phyloP scores from a whole-genome alignment of 257 asterid genomes.

The Anisodus acutangulus region DNA sequence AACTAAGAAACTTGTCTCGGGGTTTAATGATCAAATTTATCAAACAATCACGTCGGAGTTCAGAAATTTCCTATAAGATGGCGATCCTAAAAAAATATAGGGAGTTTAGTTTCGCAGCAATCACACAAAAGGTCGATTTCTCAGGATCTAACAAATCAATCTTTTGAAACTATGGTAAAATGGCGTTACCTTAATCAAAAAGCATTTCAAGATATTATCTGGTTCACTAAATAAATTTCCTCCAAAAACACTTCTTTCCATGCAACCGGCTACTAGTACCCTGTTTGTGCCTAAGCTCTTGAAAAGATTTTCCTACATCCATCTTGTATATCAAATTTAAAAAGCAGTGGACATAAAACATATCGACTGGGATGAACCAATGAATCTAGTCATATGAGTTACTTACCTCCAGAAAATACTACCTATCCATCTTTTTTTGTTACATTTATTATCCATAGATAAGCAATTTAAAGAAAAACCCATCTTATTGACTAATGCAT shows the following conservation, averaged over 20 bases:
- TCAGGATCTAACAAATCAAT: slow-evolving; percentile 5
- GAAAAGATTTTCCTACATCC: background rate
- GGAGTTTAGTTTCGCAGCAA: background rate
- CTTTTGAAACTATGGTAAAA: background rate
- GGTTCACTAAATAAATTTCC: slow-evolving; percentile 19
- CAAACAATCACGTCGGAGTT: slow-evolving; percentile 11
- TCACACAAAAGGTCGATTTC: background rate
- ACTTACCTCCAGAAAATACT: background rate
- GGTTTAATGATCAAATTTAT: background rate
- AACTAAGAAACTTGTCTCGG: background rate
- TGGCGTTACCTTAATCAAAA: background rate
- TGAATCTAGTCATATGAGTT: slow-evolving; percentile 4
- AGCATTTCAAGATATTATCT: background rate
- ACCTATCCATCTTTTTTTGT: background rate
- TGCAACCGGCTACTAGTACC: slow-evolving; percentile 19
- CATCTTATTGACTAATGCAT: background rate
- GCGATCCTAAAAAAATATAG: background rate
- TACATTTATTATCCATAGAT: background rate
- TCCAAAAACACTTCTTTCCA: background rate
- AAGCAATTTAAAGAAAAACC: background rate
- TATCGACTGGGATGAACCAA: background rate
- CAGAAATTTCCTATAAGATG: slow-evolving; percentile 16
- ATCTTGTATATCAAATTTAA: background rate
- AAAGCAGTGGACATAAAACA: background rate
- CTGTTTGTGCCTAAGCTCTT: slow-evolving; percentile 14